These are phyloP conservation scores for Candida ulmi DNA, from an alignment of 805 yeast species.

Conservation along the genomic window DNA sequence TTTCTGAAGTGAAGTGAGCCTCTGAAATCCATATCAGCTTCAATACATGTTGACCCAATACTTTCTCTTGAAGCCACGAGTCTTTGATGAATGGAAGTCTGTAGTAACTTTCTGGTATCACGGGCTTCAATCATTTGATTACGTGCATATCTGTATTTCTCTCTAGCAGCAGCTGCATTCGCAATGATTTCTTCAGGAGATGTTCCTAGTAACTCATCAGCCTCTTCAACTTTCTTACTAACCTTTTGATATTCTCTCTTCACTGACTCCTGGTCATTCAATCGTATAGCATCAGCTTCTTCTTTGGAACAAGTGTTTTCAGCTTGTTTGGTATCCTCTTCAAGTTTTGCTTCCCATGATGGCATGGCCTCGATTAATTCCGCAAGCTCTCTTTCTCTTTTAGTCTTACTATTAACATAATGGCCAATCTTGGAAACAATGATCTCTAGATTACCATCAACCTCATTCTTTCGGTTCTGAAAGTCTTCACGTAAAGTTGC, in stretches of 20 bases:
- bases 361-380: conserved; percentile 14
- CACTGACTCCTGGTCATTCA: conserved; percentile 42
- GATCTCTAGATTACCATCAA: conserved; percentile 10
- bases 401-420: conserved; percentile 10
- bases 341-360: conserved; percentile 11
- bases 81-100: conserved; percentile 38
- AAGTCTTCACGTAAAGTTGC: conserved; percentile 15
- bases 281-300: conserved; percentile 34
- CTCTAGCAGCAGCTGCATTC: conserved; percentile 39
- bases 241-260: conserved; percentile 42
- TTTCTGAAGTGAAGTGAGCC: conserved; percentile 59
- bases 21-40: conserved; percentile 52
- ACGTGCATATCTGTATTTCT: conserved; percentile 37
- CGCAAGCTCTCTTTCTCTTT: conserved; percentile 17
- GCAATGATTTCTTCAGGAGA: conserved; percentile 49
- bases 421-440: conserved; percentile 10
- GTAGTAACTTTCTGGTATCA: conserved; percentile 25
- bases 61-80: conserved; percentile 35
- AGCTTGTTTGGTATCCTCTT: conserved; percentile 25
- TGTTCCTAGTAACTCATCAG: conserved; percentile 50
- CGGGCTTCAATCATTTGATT: conserved; percentile 32
- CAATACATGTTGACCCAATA: conserved; percentile 35
- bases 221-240: conserved; percentile 40
- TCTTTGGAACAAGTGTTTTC: conserved; percentile 40
- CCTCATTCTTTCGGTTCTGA: conserved; percentile 3